Percentiles rank a stretch among this genome's conserved stretches.
These are phyloP conservation scores for Venturia asperata DNA, from an alignment of 2,329 filamentous ascomycete species.

Conservation along the genomic window DNA sequence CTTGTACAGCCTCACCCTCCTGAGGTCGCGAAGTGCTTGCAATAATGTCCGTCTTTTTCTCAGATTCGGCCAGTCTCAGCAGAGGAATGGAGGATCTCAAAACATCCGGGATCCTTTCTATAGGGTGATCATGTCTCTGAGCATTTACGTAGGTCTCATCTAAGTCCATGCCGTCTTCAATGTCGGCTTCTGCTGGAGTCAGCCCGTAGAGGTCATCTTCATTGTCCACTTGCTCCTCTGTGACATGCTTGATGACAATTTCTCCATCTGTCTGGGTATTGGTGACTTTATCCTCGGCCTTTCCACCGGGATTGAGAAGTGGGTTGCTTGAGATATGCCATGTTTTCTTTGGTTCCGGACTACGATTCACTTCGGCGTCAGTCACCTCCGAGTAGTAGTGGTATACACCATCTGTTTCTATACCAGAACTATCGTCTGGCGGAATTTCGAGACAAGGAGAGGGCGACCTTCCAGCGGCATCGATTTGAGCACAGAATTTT, in stretches of 20 bases:
- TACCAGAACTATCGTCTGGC: too few relatives aligned
- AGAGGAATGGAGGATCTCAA: neutral
- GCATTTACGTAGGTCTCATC: neutral
- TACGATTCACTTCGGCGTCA: neutral
- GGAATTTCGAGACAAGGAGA: neutral
- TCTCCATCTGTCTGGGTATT: neutral
- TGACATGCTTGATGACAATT: neutral
- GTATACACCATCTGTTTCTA: neutral
- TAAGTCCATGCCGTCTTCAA: neutral
- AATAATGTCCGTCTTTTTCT: neutral
- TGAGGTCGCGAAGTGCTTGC: neutral
- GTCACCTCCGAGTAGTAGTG: neutral
- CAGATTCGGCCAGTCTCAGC: neutral
- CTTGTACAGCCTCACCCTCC: neutral
- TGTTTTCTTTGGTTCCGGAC: neutral
- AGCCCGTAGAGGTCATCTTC: neutral
- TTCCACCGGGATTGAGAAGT: too few relatives aligned
- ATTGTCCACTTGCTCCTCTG: neutral
- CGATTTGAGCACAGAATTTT: slow-evolving; percentile 3
- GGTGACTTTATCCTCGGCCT: neutral
- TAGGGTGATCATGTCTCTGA: neutral
- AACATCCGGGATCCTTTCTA: too few relatives aligned
- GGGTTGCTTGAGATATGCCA: neutral
- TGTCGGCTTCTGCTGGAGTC: neutral
- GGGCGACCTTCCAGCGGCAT: neutral